A percentile compares a stretch with the other conserved stretches of the same genome.
These are phyloP conservation scores for Canariomyces notabilis DNA, from an alignment of 2,329 filamentous ascomycete genomes.

Conservation along the genomic window DNA sequence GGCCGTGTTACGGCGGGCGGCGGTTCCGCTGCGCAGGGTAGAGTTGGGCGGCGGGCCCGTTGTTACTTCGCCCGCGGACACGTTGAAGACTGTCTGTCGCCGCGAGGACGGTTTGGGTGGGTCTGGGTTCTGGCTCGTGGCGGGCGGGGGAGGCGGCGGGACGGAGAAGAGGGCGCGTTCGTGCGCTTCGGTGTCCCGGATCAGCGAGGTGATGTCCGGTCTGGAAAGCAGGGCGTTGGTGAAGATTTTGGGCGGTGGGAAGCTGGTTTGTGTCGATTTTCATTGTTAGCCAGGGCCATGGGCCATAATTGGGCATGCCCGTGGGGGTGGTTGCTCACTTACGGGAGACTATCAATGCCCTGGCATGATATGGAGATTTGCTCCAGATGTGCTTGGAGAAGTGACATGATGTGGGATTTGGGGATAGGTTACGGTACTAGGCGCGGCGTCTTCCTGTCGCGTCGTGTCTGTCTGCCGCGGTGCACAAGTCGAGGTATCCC, in stretches of 20 bases:
- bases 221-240: conserved; percentile 84
- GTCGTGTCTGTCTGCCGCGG: too few species aligned
- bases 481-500: too few species aligned
- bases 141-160: conserved; percentile 59
- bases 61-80: conserved; percentile 57
- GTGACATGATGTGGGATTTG: conserved; percentile 51
- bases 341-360: conserved; percentile 72
- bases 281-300: too few species aligned
- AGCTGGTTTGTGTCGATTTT: conserved; percentile 47
- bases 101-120: conserved; percentile 42
- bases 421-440: background rate
- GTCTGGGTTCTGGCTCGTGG: conserved; percentile 40
- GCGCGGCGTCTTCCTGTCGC: background rate
- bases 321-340: conserved; percentile 28
- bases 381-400: conserved; percentile 66
- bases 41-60: conserved; percentile 46
- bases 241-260: conserved; percentile 88
- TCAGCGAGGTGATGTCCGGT: conserved; percentile 89
- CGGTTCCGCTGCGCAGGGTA: conserved; percentile 44
- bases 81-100: conserved; percentile 62
- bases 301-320: background rate
- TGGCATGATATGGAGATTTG: conserved; percentile 72
- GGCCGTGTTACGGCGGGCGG: conserved; percentile 63
- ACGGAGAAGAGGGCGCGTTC: conserved; percentile 94
- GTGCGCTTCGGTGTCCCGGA: conserved; percentile 90